Evolutionary conservation across 345 rosid genomes (phyloP), one percentile per base, ranked within the genome.

Genomic region (Brassica rapa): DNA sequence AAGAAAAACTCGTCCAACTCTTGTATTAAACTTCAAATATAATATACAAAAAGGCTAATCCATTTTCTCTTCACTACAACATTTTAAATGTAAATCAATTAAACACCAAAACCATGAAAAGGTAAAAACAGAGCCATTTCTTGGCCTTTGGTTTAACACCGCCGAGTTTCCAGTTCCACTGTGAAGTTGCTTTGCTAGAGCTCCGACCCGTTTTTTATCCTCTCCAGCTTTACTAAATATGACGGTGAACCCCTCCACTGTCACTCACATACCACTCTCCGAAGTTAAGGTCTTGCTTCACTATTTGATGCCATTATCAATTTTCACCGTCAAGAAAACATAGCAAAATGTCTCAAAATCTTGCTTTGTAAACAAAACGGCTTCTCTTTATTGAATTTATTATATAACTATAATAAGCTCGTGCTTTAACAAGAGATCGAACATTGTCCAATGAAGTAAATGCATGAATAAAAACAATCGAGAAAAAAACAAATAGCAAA

Each of bases 241-340:
- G 19, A 82, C 74, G 11, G 85, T 80, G 66, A 80, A 85, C 4
- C 87, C 87, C 6, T 85, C 87, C 0, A 85, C 78, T 6, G 81
- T 79, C 85, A 70, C 82, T 85, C 71, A 85, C 87, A 65, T 82
- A 84, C 87, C 85, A 85, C 5, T 82, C 87, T 4, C 87, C 87
- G 46, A 82, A 85, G 72, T 72, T 77, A 49, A 67, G 85, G 68
- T 33, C 85, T 74, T 15, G 64, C 75, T 14, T 74, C 83, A n/a
- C n/a, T 75, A 24, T 39, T 80, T 8, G 79, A 69, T 6, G 79
- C 72, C 82, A 80, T 80, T 73, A 8, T 69, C 62, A 39, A 74
- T 73, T 65, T 71, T 63, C 57, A 71, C 15, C 5, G 51, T 32
- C 62, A 72, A 56, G 64, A 78, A 78, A 78, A 8, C 60, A 71